These are phyloP conservation scores for Myriosclerotinia scirpicola DNA, from an alignment of 2,329 filamentous ascomycete genomes.

Conservation along the genomic window DNA sequence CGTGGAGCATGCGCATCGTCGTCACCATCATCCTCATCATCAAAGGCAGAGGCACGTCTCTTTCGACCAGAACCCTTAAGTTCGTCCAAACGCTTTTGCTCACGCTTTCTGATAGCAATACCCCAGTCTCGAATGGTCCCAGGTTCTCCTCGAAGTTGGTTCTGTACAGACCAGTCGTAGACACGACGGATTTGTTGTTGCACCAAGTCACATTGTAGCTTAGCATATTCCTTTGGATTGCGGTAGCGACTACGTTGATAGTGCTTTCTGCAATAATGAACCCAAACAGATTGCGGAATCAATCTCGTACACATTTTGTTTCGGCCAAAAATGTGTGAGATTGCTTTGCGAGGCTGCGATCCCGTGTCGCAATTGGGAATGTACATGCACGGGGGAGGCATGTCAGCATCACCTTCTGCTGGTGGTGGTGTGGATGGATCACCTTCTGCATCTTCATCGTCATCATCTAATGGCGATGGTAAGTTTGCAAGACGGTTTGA, in stretches of 20 bases:
- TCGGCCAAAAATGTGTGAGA: constrained; percentile 79
- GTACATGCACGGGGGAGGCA: constrained; percentile 51
- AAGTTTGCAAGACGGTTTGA: constrained; percentile 34
- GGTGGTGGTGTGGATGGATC: constrained; percentile 34
- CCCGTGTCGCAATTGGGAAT: constrained; percentile 58
- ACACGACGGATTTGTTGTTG: constrained; percentile 62
- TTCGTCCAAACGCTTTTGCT: constrained; percentile 56
- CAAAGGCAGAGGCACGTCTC: constrained; percentile 33
- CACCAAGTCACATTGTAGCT: constrained; percentile 64
- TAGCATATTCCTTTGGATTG: constrained; percentile 59
- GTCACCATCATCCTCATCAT: constrained; percentile 32
- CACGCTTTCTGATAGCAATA: constrained; percentile 63
- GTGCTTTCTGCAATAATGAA: constrained; percentile 77
- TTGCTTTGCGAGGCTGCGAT: constrained; percentile 67
- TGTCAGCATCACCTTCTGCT: constrained; percentile 21
- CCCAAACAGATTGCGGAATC: constrained; percentile 70
- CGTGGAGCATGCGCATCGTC: constrained; percentile 30
- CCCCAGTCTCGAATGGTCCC: constrained; percentile 60
- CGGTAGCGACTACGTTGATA: constrained; percentile 76
- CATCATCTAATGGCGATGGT: constrained; percentile 27
- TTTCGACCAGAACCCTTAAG: constrained; percentile 37
- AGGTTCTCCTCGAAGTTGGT: constrained; percentile 42
- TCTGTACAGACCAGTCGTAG: constrained; percentile 59
- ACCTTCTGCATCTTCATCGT: constrained; percentile 12
- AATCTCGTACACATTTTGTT: constrained; percentile 75